Percentiles rank a stretch among this genome's conserved stretches.
Conservation (phyloP, 1,284 basidiomycete genomes). For the Ustilago shanxiensis region DNA sequence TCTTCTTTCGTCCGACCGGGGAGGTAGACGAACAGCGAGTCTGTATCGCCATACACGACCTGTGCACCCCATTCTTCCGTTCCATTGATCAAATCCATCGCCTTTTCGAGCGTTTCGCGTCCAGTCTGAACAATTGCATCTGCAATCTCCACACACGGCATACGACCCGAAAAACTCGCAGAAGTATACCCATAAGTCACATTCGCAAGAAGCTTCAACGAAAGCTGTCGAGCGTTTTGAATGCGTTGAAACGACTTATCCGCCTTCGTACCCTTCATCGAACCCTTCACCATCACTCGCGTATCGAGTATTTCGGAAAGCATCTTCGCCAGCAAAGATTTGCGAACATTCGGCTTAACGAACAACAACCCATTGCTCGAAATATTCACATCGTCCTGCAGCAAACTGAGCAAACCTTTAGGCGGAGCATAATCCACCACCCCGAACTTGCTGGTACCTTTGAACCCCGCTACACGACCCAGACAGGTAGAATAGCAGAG, state of each 20-base stretch:
- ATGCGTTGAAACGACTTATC: constrained; percentile 75
- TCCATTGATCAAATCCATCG: constrained; percentile 82
- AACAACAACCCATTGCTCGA: constrained; percentile 91
- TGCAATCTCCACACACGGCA: constrained; percentile 98
- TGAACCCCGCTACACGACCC: constrained; percentile 86
- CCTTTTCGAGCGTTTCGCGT: constrained; percentile 94
- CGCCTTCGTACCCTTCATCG: constrained; percentile 83
- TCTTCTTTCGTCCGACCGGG: constrained; percentile 90
- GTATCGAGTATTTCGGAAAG: constrained; percentile 91
- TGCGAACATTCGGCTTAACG: constrained; percentile 85
- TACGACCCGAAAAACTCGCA: constrained; percentile 92
- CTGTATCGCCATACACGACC: constrained; percentile 98
- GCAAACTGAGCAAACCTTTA: constrained; percentile 73
- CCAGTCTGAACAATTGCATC: constrained; percentile 98
- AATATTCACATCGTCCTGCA: constrained; percentile 31
- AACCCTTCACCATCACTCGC: constrained; percentile 96
- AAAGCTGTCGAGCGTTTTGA: constrained; percentile 65
- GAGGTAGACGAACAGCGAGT: constrained; percentile 91
- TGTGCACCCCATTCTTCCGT: constrained; percentile 81
- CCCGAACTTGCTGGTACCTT: constrained; percentile 89
- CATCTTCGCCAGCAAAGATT: constrained; percentile 90
- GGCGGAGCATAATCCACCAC: constrained; percentile 79
- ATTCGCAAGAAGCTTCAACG: constrained; percentile 68
- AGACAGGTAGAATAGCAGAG: constrained; percentile 81
- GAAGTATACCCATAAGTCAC: constrained; percentile 87